A percentile compares a stretch with the other conserved stretches of the same genome.
These are phyloP conservation scores for Lignosus rhinocerotis DNA, from an alignment of 1,284 basidiomycete species.

Conservation along the genomic window DNA sequence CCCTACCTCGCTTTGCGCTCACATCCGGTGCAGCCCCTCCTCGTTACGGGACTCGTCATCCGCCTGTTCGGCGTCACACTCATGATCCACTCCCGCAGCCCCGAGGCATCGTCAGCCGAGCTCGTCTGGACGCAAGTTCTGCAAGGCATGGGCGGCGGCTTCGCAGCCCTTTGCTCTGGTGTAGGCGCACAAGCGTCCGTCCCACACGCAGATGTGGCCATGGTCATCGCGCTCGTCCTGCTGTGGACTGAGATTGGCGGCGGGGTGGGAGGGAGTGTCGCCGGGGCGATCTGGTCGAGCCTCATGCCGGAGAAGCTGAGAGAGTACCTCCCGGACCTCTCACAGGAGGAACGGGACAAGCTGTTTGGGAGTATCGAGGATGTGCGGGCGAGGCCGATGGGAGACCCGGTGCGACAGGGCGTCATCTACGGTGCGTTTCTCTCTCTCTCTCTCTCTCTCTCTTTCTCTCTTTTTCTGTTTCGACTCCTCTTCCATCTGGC, in stretches of 20 bases:
- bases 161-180: constrained; percentile 70
- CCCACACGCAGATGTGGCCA: constrained; percentile 75
- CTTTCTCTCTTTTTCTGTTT: neutral
- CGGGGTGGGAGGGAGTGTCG: constrained; percentile 67
- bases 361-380: constrained; percentile 54
- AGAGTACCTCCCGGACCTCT: constrained; percentile 48
- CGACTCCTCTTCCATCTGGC: neutral
- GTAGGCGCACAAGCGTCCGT: constrained; percentile 82
- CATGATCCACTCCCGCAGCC: constrained; percentile 73
- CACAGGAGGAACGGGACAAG: constrained; percentile 35
- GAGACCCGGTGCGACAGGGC: constrained; percentile 56
- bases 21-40: constrained; percentile 46
- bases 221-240: constrained; percentile 82
- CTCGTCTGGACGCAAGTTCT: constrained; percentile 73
- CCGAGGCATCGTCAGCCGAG: constrained; percentile 57
- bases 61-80: constrained; percentile 69
- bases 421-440: constrained; percentile 48
- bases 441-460: neutral
- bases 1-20: neutral
- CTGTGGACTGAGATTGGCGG: constrained; percentile 81
- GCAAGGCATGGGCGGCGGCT: constrained; percentile 81
- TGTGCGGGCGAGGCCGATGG: constrained; percentile 47
- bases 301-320: constrained; percentile 62
- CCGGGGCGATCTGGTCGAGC: constrained; percentile 59
- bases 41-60: constrained; percentile 67